phyloP scores from a whole-genome alignment of 2,329 filamentous ascomycete species.

The Massarina eburnea region DNA sequence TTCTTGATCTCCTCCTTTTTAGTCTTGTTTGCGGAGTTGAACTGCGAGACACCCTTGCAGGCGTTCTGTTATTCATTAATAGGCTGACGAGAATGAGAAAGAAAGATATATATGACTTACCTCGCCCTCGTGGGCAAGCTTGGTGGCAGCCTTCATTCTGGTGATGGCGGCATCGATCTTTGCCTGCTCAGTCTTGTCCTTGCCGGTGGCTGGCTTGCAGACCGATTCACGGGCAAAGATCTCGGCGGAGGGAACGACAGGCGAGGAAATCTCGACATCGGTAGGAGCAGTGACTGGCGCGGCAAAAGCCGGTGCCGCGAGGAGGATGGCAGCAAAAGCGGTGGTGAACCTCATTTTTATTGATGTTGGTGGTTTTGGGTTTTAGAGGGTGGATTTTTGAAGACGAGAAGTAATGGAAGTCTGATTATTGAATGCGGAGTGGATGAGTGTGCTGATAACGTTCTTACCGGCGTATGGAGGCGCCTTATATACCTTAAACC shows the following conservation, averaged over 20 bases:
- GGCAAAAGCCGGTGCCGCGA: background rate
- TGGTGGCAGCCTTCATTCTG: background rate
- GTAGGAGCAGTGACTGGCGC: background rate
- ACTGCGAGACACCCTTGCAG: too few species aligned
- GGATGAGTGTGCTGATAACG: too few species aligned
- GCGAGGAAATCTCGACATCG: background rate
- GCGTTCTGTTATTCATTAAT: too few species aligned
- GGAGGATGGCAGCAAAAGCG: background rate
- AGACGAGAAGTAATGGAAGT: too few species aligned
- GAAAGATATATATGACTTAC: background rate
- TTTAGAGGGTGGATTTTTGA: too few species aligned
- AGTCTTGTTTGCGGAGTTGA: too few species aligned
- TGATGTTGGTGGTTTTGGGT: background rate
- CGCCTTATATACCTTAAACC: too few species aligned
- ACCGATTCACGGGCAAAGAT: background rate
- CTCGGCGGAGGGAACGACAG: background rate
- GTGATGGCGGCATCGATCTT: background rate
- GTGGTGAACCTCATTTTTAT: background rate
- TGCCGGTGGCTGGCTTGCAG: background rate
- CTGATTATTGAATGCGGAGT: too few species aligned
- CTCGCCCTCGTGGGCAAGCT: background rate
- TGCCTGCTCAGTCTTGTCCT: background rate
- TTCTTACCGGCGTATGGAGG: too few species aligned
- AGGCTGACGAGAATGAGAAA: too few species aligned
- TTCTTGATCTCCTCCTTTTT: too few species aligned